phyloP scores from a whole-genome alignment of 2,329 filamentous ascomycete genomes.

The Apiospora arundinis region DNA sequence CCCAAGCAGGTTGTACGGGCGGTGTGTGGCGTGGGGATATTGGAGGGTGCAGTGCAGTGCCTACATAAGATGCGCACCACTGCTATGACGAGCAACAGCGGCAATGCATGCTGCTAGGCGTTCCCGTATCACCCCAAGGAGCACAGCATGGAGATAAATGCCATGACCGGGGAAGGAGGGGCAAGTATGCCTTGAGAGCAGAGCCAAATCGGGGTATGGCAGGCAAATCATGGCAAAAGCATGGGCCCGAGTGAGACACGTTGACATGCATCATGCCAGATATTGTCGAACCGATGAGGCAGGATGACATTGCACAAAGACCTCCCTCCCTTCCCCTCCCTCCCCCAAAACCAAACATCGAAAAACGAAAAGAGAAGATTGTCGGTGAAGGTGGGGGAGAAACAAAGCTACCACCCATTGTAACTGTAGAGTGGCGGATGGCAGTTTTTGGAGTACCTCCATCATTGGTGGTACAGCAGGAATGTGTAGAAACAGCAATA shows the following conservation, averaged over 20 bases:
- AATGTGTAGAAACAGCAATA: background rate
- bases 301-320: background rate
- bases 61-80: background rate
- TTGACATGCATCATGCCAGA: conserved; percentile 10
- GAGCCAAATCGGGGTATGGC: background rate
- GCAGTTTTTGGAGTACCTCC: background rate
- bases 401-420: background rate
- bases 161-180: background rate
- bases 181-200: conserved; percentile 1
- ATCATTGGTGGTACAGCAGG: conserved; percentile 12
- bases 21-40: background rate
- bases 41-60: background rate
- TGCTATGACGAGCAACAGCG: no score
- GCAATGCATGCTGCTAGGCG: background rate
- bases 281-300: conserved; percentile 11
- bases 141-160: background rate
- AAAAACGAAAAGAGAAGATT: background rate
- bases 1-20: background rate
- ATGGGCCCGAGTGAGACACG: conserved; percentile 3
- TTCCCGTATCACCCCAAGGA: background rate
- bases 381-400: conserved; percentile 4
- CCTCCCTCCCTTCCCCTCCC: background rate
- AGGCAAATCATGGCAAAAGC: background rate
- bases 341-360: background rate
- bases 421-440: background rate